Evolutionary conservation across 2,329 filamentous ascomycete species (phyloP).

Genomic region (Cladosporium velox): DNA sequence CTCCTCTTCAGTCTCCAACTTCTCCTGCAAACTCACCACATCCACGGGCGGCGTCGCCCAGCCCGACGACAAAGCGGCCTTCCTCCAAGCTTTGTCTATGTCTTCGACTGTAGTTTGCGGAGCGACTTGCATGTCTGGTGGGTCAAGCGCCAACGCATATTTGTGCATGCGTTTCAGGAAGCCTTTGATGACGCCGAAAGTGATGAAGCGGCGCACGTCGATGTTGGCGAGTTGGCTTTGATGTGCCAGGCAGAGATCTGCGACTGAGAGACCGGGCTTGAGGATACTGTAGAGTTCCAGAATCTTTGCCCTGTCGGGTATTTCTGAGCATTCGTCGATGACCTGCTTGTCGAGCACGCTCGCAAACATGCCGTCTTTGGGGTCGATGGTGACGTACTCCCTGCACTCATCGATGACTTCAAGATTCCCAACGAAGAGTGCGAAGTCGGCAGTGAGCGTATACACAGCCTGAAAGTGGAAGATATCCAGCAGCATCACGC

Average conservation of each 20-base stretch:
- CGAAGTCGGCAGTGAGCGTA: conserved; percentile 75
- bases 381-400: conserved; percentile 68
- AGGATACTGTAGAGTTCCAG: conserved; percentile 85
- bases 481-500: conserved; percentile 85
- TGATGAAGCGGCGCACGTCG: conserved; percentile 87
- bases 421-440: conserved; percentile 74
- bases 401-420: conserved; percentile 84
- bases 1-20: conserved; percentile 22
- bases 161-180: conserved; percentile 92
- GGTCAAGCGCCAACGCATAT: conserved; percentile 57
- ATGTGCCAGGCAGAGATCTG: conserved; percentile 81
- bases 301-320: conserved; percentile 47
- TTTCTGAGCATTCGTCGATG: not conserved
- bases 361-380: conserved; percentile 24
- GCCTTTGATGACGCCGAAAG: conserved; percentile 94
- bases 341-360: conserved; percentile 6
- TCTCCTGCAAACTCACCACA: conserved; percentile 31
- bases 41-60: conserved; percentile 37
- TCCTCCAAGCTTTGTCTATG: conserved; percentile 38
- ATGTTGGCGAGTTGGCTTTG: conserved; percentile 71
- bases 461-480: conserved; percentile 95
- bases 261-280: conserved; percentile 77
- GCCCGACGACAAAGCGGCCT: conserved; percentile 36
- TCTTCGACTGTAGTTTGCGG: conserved; percentile 10
- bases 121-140: conserved; percentile 10